A percentile compares a stretch with the other conserved stretches of the same genome.
Evolutionary conservation across 139 green algal genomes (phyloP).

Genomic region (Edaphochlamys debaryana): DNA sequence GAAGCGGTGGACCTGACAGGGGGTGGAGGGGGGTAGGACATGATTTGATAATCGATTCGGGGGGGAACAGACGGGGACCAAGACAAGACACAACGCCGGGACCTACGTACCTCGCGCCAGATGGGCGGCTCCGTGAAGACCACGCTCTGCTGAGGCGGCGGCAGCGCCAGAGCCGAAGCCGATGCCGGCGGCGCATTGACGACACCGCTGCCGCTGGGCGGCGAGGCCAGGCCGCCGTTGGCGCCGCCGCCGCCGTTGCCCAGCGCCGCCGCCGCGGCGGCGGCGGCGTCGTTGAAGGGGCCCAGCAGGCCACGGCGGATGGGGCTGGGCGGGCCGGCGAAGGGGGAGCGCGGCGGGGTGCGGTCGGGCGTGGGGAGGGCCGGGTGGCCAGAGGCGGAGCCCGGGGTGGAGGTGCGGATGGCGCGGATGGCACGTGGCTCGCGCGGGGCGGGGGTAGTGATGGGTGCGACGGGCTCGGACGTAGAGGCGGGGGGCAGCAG

Average conservation of each 20-base stretch:
- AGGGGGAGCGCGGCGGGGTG: slow-evolving; percentile 1
- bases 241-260: background rate
- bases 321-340: background rate
- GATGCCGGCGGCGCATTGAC: too few relatives aligned
- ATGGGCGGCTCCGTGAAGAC: slow-evolving; percentile 67
- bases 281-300: background rate
- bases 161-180: background rate
- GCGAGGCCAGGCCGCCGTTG: background rate
- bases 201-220: background rate
- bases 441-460: background rate
- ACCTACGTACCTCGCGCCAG: slow-evolving; percentile 65
- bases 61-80: too few relatives aligned
- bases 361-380: background rate
- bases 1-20: slow-evolving; percentile 75
- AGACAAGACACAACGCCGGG: too few relatives aligned
- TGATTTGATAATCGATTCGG: too few relatives aligned
- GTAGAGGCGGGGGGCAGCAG: too few relatives aligned
- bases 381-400: background rate
- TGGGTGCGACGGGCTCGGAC: too few relatives aligned
- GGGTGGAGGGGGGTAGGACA: background rate
- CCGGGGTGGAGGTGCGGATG: too few relatives aligned
- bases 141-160: background rate
- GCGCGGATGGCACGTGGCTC: too few relatives aligned
- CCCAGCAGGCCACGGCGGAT: background rate
- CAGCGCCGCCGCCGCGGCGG: background rate